phyloP scores from a whole-genome alignment of 352 stramenopile genomes.

The Pythium volutum region DNA sequence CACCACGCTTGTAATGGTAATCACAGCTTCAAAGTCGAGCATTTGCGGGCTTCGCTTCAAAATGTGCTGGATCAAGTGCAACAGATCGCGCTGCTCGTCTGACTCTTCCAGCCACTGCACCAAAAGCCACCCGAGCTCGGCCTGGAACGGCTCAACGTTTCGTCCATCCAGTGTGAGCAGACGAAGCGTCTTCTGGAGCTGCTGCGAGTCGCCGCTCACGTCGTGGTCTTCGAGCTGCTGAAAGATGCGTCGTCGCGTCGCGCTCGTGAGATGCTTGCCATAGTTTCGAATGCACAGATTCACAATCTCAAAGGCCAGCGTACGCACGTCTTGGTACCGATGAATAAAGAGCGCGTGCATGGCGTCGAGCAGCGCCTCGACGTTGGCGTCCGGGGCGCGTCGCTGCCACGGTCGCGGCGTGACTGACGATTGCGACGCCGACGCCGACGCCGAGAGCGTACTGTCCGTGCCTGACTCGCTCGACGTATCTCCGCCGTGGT shows the following conservation, averaged over 20 bases:
- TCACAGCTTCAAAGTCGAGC: slow-evolving; percentile 62
- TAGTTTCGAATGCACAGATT: slow-evolving; percentile 68
- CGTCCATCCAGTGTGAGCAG: slow-evolving; percentile 63
- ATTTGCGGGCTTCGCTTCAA: slow-evolving; percentile 50
- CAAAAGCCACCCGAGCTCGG: slow-evolving; percentile 73
- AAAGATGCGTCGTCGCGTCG: slow-evolving; percentile 54
- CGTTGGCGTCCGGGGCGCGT: slow-evolving; percentile 29
- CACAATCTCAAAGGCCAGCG: slow-evolving; percentile 72
- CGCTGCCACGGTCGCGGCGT: not conserved
- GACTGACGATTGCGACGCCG: not conserved
- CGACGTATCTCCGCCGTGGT: slow-evolving; percentile 11
- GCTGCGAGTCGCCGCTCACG: slow-evolving; percentile 46
- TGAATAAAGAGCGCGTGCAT: slow-evolving; percentile 72
- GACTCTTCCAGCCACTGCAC: slow-evolving; percentile 75
- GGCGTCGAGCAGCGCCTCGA: slow-evolving; percentile 50
- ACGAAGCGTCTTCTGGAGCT: slow-evolving; percentile 64
- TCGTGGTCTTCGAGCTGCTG: slow-evolving; percentile 44
- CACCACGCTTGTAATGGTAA: slow-evolving; percentile 68
- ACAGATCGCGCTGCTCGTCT: slow-evolving; percentile 72
- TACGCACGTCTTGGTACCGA: slow-evolving; percentile 60
- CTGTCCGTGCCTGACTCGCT: slow-evolving; percentile 16
- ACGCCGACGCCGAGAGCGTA: not conserved
- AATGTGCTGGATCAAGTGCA: slow-evolving; percentile 73
- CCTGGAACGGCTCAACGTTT: slow-evolving; percentile 58
- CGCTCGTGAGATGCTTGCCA: slow-evolving; percentile 38